Evolutionary conservation across 2,329 filamentous ascomycete species (phyloP).

Genomic region (Coniochaeta sp.): DNA sequence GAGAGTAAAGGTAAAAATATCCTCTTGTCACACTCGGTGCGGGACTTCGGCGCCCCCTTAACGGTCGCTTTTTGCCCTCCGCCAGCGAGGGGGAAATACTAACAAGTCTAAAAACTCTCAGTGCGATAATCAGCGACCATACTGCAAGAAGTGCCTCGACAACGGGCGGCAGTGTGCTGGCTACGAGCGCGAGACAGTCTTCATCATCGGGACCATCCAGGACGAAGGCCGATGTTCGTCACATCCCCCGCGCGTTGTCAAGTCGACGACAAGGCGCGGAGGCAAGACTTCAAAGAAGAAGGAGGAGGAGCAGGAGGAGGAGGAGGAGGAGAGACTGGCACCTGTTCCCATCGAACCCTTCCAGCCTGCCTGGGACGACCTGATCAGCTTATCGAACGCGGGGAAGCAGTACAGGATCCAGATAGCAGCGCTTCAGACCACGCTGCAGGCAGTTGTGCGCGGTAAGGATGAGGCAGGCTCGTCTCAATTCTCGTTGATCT

Average conservation of each 20-base stretch:
- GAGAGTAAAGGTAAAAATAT: conserved; percentile 49
- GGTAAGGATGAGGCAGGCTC: conserved; percentile 14
- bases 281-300: conserved; percentile 13
- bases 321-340: conserved; percentile 19
- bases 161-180: conserved; percentile 51
- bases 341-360: conserved; percentile 28
- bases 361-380: conserved; percentile 43
- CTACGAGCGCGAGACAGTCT: conserved; percentile 55
- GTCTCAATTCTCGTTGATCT: conserved; percentile 24
- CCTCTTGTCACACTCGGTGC: background rate
- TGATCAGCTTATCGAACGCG: conserved; percentile 30
- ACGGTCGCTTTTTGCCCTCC: background rate
- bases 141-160: conserved; percentile 52
- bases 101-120: conserved; percentile 16
- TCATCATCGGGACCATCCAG: conserved; percentile 53
- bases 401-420: conserved; percentile 29
- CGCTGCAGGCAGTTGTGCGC: conserved; percentile 26
- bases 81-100: background rate
- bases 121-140: conserved; percentile 56
- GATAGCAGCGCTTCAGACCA: conserved; percentile 37
- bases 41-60: too few species aligned
- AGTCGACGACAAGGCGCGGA: conserved; percentile 21
- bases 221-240: conserved; percentile 49
- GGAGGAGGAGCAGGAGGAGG: conserved; percentile 12
- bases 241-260: conserved; percentile 42